Evolutionary conservation across 371 early-diverging fungal species (phyloP).

Genomic region (Circinella minor): DNA sequence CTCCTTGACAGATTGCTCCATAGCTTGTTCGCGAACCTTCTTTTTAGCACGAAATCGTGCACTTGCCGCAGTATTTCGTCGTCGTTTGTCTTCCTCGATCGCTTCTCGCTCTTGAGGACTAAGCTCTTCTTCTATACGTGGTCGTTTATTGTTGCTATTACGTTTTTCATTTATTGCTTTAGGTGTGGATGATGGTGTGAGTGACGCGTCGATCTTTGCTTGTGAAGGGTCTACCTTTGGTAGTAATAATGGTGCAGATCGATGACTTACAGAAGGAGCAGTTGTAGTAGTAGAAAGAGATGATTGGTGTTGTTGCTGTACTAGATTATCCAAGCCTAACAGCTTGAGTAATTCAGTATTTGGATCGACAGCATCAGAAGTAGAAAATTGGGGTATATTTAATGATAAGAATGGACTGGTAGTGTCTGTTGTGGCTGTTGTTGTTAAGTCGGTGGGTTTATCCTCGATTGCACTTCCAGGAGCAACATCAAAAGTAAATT

Average conservation of each 20-base stretch:
- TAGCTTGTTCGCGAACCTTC: constrained; percentile 77
- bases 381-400: neutral
- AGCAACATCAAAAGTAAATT: constrained; percentile 43
- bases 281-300: neutral
- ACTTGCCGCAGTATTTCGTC: constrained; percentile 89
- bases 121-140: neutral
- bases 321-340: neutral
- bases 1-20: constrained; percentile 77
- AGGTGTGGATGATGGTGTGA: neutral
- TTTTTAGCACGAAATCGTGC: constrained; percentile 93
- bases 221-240: constrained; percentile 6
- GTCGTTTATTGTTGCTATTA: neutral
- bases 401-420: neutral
- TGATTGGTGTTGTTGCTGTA: neutral
- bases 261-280: neutral
- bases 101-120: constrained; percentile 4
- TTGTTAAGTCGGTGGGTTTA: neutral
- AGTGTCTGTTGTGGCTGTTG: neutral
- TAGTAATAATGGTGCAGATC: neutral
- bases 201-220: neutral
- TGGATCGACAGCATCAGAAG: neutral
- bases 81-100: constrained; percentile 70
- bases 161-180: neutral
- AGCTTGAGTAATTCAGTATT: neutral
- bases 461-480: constrained; percentile 15